These are phyloP conservation scores for Excoecaria agallocha DNA, from an alignment of 345 rosid genomes.

Conservation along the genomic window DNA sequence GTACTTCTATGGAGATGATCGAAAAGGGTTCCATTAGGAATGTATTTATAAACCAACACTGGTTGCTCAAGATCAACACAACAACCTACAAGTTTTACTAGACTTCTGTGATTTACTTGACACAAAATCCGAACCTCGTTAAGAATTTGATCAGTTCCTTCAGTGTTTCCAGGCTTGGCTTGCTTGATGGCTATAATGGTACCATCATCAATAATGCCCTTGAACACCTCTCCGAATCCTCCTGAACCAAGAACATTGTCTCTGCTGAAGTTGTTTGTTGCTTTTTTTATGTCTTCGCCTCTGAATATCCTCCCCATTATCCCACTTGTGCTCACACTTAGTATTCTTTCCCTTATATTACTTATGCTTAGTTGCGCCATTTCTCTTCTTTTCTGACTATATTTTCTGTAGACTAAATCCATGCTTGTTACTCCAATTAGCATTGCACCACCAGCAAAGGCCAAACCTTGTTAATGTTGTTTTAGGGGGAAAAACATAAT, in stretches of 20 bases:
- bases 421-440: not conserved
- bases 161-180: conserved; percentile 48
- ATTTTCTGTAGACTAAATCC: not conserved
- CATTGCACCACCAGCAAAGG: not conserved
- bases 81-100: conserved; percentile 39
- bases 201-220: conserved; percentile 44
- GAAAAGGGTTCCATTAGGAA: conserved; percentile 48
- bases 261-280: conserved; percentile 45
- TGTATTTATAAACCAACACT: conserved; percentile 51
- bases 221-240: conserved; percentile 58
- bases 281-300: conserved; percentile 44
- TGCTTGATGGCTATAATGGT: conserved; percentile 47
- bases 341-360: conserved; percentile 6
- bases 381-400: not conserved
- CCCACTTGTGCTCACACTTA: conserved; percentile 4
- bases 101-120: conserved; percentile 55
- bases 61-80: conserved; percentile 54
- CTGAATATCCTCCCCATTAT: conserved; percentile 26
- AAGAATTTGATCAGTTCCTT: conserved; percentile 53
- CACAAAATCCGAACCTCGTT: conserved; percentile 62
- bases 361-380: not conserved
- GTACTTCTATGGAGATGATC: conserved; percentile 37
- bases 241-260: conserved; percentile 48
- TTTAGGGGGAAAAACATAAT: not conserved
- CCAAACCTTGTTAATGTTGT: not conserved